Percentiles rank a stretch among this genome's conserved stretches.
Evolutionary conservation across 225 moss, liverwort and hornwort species (phyloP).

Genomic region (Sphagnum contortum): DNA sequence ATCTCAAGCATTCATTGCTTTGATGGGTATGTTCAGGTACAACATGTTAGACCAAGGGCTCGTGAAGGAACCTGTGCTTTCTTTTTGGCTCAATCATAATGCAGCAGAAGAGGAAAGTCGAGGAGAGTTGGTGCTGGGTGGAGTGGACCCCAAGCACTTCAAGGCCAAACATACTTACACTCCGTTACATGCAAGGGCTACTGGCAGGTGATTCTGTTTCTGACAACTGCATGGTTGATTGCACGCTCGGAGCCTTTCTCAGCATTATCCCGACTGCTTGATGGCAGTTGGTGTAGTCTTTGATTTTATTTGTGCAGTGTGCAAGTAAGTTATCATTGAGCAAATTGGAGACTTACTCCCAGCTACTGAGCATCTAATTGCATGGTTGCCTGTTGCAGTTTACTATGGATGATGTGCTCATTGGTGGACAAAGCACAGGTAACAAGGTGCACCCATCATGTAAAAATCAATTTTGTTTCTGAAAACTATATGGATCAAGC

Average conservation of each 20-base stretch:
- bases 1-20: too few species aligned
- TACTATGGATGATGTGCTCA: conserved; percentile 83
- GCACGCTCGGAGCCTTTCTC: too few species aligned
- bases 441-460: not conserved
- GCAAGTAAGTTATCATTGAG: too few species aligned
- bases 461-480: too few species aligned
- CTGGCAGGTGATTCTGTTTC: conserved; percentile 48
- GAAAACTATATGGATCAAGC: too few species aligned
- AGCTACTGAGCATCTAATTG: too few species aligned
- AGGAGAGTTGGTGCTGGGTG: conserved; percentile 86
- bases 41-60: conserved; percentile 76
- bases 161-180: conserved; percentile 82
- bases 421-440: conserved; percentile 74
- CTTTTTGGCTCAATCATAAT: conserved; percentile 92
- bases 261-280: too few species aligned
- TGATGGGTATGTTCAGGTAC: conserved; percentile 35
- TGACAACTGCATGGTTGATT: too few species aligned
- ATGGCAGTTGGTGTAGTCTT: too few species aligned
- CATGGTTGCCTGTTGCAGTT: conserved; percentile 34
- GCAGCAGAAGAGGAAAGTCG: conserved; percentile 27
- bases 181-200: conserved; percentile 89
- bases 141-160: conserved; percentile 71
- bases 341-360: too few species aligned
- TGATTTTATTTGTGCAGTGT: too few species aligned
- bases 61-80: conserved; percentile 68